phyloP scores from a whole-genome alignment of 1,284 basidiomycete species.

The Moniliophthora roreri region DNA sequence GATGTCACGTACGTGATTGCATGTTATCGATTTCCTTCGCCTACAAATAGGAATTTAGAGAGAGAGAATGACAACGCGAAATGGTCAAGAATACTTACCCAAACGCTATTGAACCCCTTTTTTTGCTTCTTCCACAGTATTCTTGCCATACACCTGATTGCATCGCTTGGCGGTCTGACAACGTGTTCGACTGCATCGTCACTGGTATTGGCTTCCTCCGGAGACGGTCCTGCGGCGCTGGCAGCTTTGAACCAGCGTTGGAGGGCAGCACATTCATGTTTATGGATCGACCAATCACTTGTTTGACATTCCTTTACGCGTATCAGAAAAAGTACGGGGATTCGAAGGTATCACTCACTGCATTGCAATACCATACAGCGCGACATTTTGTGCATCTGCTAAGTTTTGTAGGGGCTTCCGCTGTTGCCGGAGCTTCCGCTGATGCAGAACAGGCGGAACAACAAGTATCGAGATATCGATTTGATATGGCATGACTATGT shows the following conservation, averaged over 20 bases:
- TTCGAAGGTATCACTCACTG: constrained; percentile 38
- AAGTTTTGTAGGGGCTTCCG: constrained; percentile 32
- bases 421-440: constrained; percentile 23
- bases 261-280: constrained; percentile 74
- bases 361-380: constrained; percentile 69
- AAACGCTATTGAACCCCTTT: constrained; percentile 50
- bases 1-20: constrained; percentile 73
- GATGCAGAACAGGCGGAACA: constrained; percentile 70
- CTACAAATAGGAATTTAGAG: constrained; percentile 36
- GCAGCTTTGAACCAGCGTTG: constrained; percentile 52
- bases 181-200: constrained; percentile 28
- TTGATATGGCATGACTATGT: constrained; percentile 66
- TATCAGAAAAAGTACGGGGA: constrained; percentile 1
- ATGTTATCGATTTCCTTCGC: constrained; percentile 64
- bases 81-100: constrained; percentile 47
- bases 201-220: constrained; percentile 22
- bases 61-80: background rate
- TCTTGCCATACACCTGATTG: constrained; percentile 74
- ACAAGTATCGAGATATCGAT: constrained; percentile 52
- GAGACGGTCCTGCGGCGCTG: constrained; percentile 24
- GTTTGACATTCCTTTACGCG: constrained; percentile 68
- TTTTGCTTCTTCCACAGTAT: constrained; percentile 68
- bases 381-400: constrained; percentile 75
- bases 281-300: constrained; percentile 76
- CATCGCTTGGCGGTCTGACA: constrained; percentile 59